Conservation (phyloP, 257 asterid genomes). For the Solanum medicagineum region DNA sequence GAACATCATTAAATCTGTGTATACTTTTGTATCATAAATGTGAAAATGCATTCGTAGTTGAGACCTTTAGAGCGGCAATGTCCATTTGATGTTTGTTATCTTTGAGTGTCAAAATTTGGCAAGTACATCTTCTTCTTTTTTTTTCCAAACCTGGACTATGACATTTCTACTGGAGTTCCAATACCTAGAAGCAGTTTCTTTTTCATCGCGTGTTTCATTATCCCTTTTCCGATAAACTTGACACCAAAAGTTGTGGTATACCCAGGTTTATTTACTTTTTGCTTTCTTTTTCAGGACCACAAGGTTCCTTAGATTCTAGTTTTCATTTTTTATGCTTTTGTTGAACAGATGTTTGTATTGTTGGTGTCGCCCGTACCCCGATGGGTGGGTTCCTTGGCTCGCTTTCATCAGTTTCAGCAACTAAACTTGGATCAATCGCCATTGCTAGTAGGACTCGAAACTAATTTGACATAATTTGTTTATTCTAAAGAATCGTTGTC, state of each 20-base stretch:
- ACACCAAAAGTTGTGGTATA: background rate
- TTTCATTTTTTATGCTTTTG: background rate
- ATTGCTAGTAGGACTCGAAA: conserved; percentile 51
- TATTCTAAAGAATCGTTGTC: background rate
- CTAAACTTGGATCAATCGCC: conserved; percentile 90
- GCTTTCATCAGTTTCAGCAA: conserved; percentile 84
- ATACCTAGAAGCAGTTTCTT: background rate
- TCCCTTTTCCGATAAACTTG: background rate
- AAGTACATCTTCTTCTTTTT: background rate
- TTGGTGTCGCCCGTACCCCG: conserved; percentile 95
- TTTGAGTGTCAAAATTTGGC: background rate
- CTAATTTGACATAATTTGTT: background rate
- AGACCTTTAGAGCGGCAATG: background rate
- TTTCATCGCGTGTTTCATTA: background rate
- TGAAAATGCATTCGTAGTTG: background rate
- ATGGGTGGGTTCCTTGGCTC: conserved; percentile 94
- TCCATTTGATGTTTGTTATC: background rate
- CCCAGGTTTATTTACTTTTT: background rate
- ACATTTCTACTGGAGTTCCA: background rate
- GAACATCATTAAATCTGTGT: background rate
- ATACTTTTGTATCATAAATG: background rate
- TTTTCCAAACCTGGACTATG: background rate
- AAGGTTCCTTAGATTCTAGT: background rate
- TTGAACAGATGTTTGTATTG: conserved; percentile 80
- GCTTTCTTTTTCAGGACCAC: background rate